Conservation (phyloP, 1,284 basidiomycete genomes). For the Trametes pubescens region DNA sequence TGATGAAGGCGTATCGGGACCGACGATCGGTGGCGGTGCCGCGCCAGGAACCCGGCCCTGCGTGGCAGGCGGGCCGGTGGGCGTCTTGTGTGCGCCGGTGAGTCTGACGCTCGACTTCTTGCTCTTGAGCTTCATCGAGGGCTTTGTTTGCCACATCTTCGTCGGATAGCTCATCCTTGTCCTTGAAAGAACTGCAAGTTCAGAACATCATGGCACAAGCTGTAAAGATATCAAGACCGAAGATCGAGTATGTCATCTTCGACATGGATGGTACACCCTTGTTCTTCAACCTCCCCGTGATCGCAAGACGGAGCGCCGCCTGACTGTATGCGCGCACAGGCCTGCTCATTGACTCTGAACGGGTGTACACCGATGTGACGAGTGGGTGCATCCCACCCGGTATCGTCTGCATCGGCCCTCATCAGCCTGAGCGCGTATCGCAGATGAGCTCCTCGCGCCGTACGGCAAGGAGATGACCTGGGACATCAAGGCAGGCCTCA, state of each 20-base stretch:
- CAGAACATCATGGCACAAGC: conserved; percentile 3
- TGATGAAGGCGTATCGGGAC: not conserved
- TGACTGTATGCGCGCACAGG: conserved; percentile 40
- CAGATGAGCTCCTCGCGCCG: conserved; percentile 75
- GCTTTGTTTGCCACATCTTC: not conserved
- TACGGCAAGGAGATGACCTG: conserved; percentile 82
- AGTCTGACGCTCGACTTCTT: not conserved
- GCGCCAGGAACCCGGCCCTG: conserved; percentile 9
- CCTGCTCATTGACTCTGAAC: conserved; percentile 76
- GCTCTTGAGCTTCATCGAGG: not conserved
- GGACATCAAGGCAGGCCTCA: conserved; percentile 84
- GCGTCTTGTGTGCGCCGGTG: not conserved
- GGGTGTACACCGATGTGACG: conserved; percentile 77
- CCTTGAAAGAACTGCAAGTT: not conserved
- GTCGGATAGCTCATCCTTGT: not conserved
- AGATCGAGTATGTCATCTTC: conserved; percentile 78
- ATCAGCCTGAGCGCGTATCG: conserved; percentile 6
- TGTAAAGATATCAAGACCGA: conserved; percentile 17
- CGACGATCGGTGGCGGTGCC: conserved; percentile 23
- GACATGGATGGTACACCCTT: conserved; percentile 75
- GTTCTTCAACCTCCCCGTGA: not conserved
- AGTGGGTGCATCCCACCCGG: conserved; percentile 50
- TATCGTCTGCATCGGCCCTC: not conserved
- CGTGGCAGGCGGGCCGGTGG: not conserved
- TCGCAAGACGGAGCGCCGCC: not conserved